These are phyloP conservation scores for Metschnikowia lunata DNA, from an alignment of 805 yeast species.

Conservation along the genomic window DNA sequence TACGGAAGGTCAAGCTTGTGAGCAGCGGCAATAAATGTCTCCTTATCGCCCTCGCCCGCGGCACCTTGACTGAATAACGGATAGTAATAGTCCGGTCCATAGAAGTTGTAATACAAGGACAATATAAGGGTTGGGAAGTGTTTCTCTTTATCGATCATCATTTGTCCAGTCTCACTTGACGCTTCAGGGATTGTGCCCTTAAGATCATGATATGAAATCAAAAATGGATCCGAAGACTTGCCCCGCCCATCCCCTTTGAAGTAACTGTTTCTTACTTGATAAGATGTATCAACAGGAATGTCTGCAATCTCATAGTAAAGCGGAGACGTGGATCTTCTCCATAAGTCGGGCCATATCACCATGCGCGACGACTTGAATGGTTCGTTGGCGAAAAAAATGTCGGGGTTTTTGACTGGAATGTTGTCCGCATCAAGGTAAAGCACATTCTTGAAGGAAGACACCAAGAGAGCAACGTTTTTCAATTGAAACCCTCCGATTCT, in stretches of 20 bases:
- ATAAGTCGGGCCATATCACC: conserved; percentile 40
- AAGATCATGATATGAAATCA: conserved; percentile 24
- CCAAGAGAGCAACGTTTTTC: conserved; percentile 34
- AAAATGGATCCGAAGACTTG: conserved; percentile 5
- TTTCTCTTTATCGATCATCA: conserved; percentile 30
- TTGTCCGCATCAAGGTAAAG: conserved; percentile 40
- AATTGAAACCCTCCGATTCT: conserved; percentile 30
- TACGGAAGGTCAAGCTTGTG: conserved; percentile 34
- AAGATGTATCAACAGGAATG: conserved; percentile 20
- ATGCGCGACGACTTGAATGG: conserved; percentile 27
- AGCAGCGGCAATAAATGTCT: conserved; percentile 40
- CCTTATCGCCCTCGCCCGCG: conserved; percentile 42
- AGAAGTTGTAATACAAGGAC: conserved; percentile 35
- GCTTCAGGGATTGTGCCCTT: conserved; percentile 35
- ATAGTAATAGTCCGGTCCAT: conserved; percentile 35
- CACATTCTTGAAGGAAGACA: conserved; percentile 33
- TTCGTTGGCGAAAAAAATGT: conserved; percentile 29
- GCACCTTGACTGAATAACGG: conserved; percentile 39
- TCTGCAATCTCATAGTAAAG: conserved; percentile 31
- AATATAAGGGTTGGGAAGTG: conserved; percentile 31
- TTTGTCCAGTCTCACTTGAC: conserved; percentile 38
- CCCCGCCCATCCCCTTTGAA: conserved; percentile 26
- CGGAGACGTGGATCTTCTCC: conserved; percentile 41
- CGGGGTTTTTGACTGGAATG: conserved; percentile 34
- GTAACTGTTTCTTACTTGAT: conserved; percentile 25